Evolutionary conservation across 1,139 yeast genomes (phyloP), one percentile per base, ranked within the genome.

Genomic region (Geotrichum australiense): DNA sequence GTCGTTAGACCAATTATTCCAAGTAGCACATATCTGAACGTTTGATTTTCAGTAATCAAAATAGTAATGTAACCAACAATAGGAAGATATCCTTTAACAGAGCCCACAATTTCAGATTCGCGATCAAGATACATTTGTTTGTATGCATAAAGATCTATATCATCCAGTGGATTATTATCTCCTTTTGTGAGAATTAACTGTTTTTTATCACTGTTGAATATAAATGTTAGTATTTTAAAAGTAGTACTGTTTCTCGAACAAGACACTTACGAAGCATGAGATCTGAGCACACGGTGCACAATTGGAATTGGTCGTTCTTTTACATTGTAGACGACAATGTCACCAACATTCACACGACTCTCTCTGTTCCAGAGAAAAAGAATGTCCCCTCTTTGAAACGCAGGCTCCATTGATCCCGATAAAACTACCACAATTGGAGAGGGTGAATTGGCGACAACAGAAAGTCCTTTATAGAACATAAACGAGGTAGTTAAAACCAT

Each of bases 351-450:
- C 29, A 79, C 78, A 30, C 63, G 64, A 16, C 65, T 55, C 46
- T 82, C 80, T 50, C 96, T 71, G 63, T 91, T 91, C 95, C 96
- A 87, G 46, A 91, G 69, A 57, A 91, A 80, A 47, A 91, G 68
- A 31, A 93, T 80, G 59, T 91, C 99, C 38, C 99, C 99, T 63
- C 98, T 76, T 63, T 91, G 97, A 71, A 93, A 93, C 0, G 98
- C 98, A 1, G 99, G 99, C 60, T 93, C 98, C 99, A 91, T 91
- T 1, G 97, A 91, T 4, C 98, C 99, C 1, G 97, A 86, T 37
- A 91, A 74, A 10, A 91, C 99, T 28, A 91, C 98, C 29, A 93
- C 98, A 30, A 91, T 78, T 14, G 99, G 99, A 2, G 96, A 85
- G 50, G 85, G 82, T 0, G 95, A 80, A 63, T 86, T 80, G 20